Evolutionary conservation across 768 basidiomycete species (phyloP).

Genomic region (Termitomyces bulborhizus): DNA sequence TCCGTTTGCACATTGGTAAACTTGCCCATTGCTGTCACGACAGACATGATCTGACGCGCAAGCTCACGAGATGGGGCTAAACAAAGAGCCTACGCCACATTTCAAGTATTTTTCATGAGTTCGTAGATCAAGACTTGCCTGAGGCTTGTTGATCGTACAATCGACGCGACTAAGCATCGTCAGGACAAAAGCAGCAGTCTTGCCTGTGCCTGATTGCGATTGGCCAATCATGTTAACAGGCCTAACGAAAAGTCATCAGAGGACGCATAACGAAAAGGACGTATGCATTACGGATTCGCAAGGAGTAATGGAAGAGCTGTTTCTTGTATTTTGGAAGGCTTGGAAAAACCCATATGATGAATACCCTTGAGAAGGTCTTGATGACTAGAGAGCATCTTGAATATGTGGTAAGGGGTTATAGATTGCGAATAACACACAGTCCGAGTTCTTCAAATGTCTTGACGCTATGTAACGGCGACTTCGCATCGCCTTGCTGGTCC

Average conservation of each 20-base stretch:
- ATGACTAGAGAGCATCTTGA: conserved; percentile 39
- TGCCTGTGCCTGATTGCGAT: conserved; percentile 98
- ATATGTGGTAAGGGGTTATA: background rate
- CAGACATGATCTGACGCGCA: conserved; percentile 95
- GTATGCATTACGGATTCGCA: conserved; percentile 61
- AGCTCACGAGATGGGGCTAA: conserved; percentile 97
- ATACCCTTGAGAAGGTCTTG: conserved; percentile 89
- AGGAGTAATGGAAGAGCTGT: conserved; percentile 90
- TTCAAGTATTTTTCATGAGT: background rate
- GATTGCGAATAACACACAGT: conserved; percentile 49
- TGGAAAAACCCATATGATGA: conserved; percentile 93
- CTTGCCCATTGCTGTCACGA: conserved; percentile 91
- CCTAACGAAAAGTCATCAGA: conserved; percentile 34
- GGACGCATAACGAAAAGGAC: background rate
- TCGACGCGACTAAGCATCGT: conserved; percentile 96
- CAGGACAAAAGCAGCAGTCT: conserved; percentile 96
- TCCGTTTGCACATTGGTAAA: conserved; percentile 91
- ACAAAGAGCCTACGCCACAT: conserved; percentile 69
- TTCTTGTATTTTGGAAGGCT: conserved; percentile 99
- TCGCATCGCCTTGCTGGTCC: conserved; percentile 91
- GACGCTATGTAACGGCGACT: conserved; percentile 91
- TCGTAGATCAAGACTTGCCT: conserved; percentile 38
- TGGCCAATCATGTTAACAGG: conserved; percentile 98
- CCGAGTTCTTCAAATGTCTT: conserved; percentile 96
- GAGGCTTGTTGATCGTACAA: conserved; percentile 74